Conservation (phyloP, 257 asterid genomes). For the Datura wrightii region DNA sequence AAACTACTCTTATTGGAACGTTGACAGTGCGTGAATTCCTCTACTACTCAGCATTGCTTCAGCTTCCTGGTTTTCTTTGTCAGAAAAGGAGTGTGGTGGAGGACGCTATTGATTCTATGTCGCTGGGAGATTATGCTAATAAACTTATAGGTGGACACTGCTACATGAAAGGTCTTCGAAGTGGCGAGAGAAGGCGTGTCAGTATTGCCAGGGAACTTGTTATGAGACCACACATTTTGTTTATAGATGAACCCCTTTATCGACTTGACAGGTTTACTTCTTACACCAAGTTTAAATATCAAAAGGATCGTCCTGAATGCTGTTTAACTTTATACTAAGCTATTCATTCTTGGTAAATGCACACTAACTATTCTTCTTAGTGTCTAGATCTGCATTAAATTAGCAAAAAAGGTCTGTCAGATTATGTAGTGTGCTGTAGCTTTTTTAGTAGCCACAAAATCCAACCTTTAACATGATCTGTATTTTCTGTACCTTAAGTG, state of each 20-base stretch:
- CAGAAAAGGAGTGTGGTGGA: slow-evolving; percentile 81
- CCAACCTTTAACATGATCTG: background rate
- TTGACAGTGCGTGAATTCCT: slow-evolving; percentile 99
- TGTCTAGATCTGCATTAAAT: background rate
- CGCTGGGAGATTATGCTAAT: slow-evolving; percentile 87
- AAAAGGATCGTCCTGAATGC: background rate
- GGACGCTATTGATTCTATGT: slow-evolving; percentile 91
- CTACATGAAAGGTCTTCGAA: slow-evolving; percentile 87
- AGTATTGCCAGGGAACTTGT: slow-evolving; percentile 98
- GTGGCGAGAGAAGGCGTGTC: slow-evolving; percentile 94
- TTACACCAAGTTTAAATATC: slow-evolving; percentile 18
- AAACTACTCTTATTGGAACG: slow-evolving; percentile 88
- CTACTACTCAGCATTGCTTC: slow-evolving; percentile 94
- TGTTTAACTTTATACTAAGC: slow-evolving; percentile 17
- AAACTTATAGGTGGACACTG: slow-evolving; percentile 98
- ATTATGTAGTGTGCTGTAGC: background rate
- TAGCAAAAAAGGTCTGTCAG: background rate
- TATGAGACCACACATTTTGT: slow-evolving; percentile 87
- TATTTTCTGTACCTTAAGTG: background rate
- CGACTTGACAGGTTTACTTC: slow-evolving; percentile 88
- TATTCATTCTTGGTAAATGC: background rate
- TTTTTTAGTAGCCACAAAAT: background rate
- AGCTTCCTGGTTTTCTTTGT: slow-evolving; percentile 86
- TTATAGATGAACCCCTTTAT: slow-evolving; percentile 97
- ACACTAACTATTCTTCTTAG: background rate